Conservation (phyloP, 176 grass and related monocot genomes). For the Cenchrus americanus region DNA sequence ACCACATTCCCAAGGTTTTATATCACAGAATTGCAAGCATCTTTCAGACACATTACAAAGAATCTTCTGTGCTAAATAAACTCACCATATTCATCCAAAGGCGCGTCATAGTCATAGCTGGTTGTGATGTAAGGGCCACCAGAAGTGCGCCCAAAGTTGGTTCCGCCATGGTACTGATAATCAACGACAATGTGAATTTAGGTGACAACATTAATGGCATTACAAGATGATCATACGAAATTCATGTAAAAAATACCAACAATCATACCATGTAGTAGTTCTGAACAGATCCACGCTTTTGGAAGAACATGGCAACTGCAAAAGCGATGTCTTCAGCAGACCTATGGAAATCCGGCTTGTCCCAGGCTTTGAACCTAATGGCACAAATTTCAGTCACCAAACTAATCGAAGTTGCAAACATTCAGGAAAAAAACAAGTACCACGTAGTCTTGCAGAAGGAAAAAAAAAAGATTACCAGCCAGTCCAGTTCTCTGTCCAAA, state of each 20-base stretch:
- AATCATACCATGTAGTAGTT: constrained; percentile 85
- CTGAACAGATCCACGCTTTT: constrained; percentile 62
- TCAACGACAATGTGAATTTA: background rate
- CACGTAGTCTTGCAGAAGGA: background rate
- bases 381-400: background rate
- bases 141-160: constrained; percentile 71
- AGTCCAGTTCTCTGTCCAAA: constrained; percentile 95
- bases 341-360: constrained; percentile 66
- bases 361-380: constrained; percentile 82
- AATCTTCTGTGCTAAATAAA: background rate
- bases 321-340: constrained; percentile 71
- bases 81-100: constrained; percentile 88
- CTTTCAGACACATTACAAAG: background rate
- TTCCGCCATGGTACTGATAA: constrained; percentile 87
- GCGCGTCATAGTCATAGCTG: constrained; percentile 88
- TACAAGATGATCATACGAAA: background rate
- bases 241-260: background rate
- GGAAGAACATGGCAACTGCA: constrained; percentile 80
- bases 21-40: background rate
- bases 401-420: background rate
- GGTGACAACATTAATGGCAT: background rate
- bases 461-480: constrained; percentile 53
- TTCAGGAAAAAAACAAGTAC: background rate
- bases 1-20: background rate
- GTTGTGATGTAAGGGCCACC: constrained; percentile 92